Evolutionary conservation across 2,329 filamentous ascomycete species (phyloP), one percentile per base, ranked within the genome.

Genomic region (Kalaharituber pfeilii): DNA sequence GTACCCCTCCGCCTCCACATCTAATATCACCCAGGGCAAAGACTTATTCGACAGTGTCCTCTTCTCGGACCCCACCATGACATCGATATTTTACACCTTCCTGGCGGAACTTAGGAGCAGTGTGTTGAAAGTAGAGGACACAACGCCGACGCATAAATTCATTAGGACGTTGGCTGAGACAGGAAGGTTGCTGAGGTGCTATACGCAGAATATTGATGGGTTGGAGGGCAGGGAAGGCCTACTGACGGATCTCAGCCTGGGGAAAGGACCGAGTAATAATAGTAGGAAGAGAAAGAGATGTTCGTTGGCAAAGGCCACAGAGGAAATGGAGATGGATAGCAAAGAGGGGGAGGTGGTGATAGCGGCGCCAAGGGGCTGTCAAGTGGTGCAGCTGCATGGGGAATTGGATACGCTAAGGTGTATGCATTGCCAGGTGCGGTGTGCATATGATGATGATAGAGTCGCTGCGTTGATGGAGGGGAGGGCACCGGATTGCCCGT

Each of bases 171-270:
- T 86, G 4, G 74, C 80, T 45, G 79, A 84, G 63, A 73, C 76
- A 3, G 79, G 80, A 2, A 81, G 82, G 59, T 71, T 86, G 4
- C 79, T 84, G 28, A 72, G 81, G 36, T 83, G 81, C 62, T 86
- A 86, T 62, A 85, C 81, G 0, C 81, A 86, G 61, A 86, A 85
- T 59, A 85, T 86, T 59, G 81, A 86, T 60, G 78, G 79, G 57
- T 76, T 86, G 5, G 82, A 86, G 64, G 78, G 80, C 62, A 79
- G 81, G 54, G 79, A 83, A 44, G 81, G 81, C 2, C 69, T 85
- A 2, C 77, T 74, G 15, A 82, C 79, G 0, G 74, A 79, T 53
- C 70, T 85, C 7, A 68, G 71, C 9, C 71, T 75, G 28, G 81
- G 81, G 0, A 75, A 78, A 1, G 82, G 81, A 1, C 11, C 22